Evolutionary conservation across 2,329 filamentous ascomycete genomes (phyloP), one percentile per base, ranked within the genome.

Genomic region (Trichoderma sp.): DNA sequence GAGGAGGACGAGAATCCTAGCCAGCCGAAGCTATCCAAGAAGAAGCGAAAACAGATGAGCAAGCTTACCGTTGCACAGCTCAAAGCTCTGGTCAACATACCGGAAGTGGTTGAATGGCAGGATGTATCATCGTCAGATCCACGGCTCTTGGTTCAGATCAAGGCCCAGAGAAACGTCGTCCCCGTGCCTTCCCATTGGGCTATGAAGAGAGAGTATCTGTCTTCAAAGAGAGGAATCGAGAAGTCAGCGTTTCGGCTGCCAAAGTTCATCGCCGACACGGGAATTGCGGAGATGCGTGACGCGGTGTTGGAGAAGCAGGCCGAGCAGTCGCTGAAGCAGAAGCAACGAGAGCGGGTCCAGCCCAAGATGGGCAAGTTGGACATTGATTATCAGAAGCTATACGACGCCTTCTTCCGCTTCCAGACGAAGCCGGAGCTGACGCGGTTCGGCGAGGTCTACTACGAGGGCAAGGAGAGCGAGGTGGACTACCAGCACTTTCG

Each of bases 391-490:
- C 92, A 97, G 75, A 97, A 95, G 77, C 87, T 98, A 63, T 98
- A 98, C 79, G 95, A 98, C 75, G 95, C 95, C 4, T 99, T 99
- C 82, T 99, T 99, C 82, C 88, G 93, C 66, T 96, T 97, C 75
- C 95, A 99, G 79, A 96, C 92, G 47, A 99, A 99, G 78, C 95
- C 95, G 0, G 89, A 93, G 71, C 81, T 99, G 68, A 98, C 95
- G 39, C 87, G 93, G 50, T 99, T 97, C 72, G 95, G 95, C 47
- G 95, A 99, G 77, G 93, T 99, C n/a, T 99, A 99, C 78, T 98
- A 98, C 76, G 95, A 99, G 78, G 95, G 95, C 74, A 99, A 99
- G 77, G 95, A 99, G 76, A 95, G 92, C 74, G 95, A 99, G 78
- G 97, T 95, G 0, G 96, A 98, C 75, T 85, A 96, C 68, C 89